Conservation (phyloP, 139 green algal species). For the Tetradesmus lagerheimii region DNA sequence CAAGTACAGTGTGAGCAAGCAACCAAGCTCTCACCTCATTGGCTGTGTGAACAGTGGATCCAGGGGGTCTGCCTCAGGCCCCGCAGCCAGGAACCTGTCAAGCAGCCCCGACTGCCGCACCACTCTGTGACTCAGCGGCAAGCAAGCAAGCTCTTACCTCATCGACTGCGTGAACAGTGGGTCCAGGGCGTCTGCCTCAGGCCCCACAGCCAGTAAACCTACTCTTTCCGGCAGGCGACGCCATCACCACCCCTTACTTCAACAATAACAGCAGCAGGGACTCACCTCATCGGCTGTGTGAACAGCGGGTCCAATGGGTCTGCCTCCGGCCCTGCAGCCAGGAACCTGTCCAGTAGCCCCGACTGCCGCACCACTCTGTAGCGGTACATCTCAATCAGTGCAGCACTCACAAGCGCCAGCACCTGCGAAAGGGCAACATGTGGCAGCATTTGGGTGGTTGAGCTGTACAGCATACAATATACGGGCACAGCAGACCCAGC, state of each 20-base stretch:
- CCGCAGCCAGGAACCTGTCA: background rate
- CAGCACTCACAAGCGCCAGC: slow-evolving; percentile 24
- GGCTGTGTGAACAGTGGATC: slow-evolving; percentile 24
- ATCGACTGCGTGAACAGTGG: slow-evolving; percentile 37
- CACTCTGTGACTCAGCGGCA: too few relatives aligned
- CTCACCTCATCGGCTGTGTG: slow-evolving; percentile 45
- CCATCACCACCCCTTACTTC: too few relatives aligned
- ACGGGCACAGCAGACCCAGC: too few relatives aligned
- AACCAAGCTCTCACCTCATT: too few relatives aligned
- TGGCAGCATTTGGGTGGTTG: too few relatives aligned
- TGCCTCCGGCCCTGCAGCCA: background rate
- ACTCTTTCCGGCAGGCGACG: too few relatives aligned
- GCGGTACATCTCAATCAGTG: slow-evolving; percentile 29
- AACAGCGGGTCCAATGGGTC: slow-evolving; percentile 15
- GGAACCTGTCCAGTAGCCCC: background rate
- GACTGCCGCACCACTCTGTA: background rate
- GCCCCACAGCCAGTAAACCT: slow-evolving; percentile 3
- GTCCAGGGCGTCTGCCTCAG: background rate
- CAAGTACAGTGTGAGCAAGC: too few relatives aligned
- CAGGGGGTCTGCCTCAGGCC: background rate
- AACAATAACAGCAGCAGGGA: too few relatives aligned
- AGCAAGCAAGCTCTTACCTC: too few relatives aligned
- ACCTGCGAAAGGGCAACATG: background rate
- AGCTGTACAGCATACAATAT: too few relatives aligned
- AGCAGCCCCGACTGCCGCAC: background rate